These are phyloP conservation scores for Zopfochytrium polystomum DNA, from an alignment of 371 early-diverging fungal species.

Conservation along the genomic window DNA sequence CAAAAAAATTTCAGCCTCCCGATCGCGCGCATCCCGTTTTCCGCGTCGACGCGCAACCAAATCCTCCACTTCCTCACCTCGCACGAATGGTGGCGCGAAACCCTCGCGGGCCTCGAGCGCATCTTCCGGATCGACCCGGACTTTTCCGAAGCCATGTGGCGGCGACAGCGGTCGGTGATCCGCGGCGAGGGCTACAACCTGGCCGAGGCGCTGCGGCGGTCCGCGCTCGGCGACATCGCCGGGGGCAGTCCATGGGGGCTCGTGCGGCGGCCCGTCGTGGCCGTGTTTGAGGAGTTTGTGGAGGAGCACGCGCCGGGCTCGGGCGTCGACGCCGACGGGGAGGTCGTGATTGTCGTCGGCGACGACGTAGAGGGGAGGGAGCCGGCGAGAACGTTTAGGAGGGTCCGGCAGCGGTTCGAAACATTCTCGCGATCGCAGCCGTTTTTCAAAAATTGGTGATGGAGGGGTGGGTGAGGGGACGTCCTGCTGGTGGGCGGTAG, in stretches of 20 bases:
- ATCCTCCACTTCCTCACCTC: conserved; percentile 67
- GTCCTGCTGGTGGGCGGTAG: no score
- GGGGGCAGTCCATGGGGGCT: conserved; percentile 42
- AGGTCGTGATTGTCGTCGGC: neutral
- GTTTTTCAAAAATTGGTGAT: conserved; percentile 37
- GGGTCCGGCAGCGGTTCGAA: conserved; percentile 43
- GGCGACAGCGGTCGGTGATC: conserved; percentile 75
- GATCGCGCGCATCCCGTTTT: conserved; percentile 62
- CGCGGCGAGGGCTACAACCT: conserved; percentile 85
- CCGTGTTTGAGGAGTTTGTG: conserved; percentile 46
- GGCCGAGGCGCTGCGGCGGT: conserved; percentile 59
- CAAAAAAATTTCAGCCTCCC: no score
- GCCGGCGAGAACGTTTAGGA: no score
- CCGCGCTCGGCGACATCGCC: conserved; percentile 23
- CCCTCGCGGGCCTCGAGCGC: conserved; percentile 59
- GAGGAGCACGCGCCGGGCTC: conserved; percentile 31
- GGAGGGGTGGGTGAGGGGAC: no score
- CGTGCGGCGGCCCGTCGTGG: conserved; percentile 45
- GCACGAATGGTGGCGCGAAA: conserved; percentile 76
- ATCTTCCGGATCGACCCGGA: conserved; percentile 63
- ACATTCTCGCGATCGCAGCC: conserved; percentile 42
- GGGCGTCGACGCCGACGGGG: conserved; percentile 15
- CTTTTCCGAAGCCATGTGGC: conserved; percentile 78
- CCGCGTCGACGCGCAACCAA: conserved; percentile 59
- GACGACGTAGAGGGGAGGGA: conserved; percentile 2